phyloP scores from a whole-genome alignment of 495 filamentous ascomycete species.

The Podospora appendiculata region DNA sequence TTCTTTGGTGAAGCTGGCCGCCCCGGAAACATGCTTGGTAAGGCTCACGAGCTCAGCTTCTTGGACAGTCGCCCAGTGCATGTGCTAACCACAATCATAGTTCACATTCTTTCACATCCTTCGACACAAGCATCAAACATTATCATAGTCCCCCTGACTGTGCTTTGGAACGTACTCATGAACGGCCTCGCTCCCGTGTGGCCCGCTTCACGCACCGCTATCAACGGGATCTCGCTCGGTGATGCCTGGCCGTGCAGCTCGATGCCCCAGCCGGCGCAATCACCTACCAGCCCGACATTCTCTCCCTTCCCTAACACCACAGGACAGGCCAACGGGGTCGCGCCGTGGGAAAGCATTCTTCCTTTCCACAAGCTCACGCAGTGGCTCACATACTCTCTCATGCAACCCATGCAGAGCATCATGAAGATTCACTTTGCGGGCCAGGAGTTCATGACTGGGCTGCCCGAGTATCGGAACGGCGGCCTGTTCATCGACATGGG shows the following conservation, averaged over 20 bases:
- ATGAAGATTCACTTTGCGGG: constrained; percentile 72
- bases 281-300: constrained; percentile 31
- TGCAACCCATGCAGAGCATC: constrained; percentile 77
- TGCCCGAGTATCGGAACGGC: constrained; percentile 85
- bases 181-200: constrained; percentile 81
- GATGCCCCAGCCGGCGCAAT: constrained; percentile 64
- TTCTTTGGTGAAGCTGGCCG: constrained; percentile 80
- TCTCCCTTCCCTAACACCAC: constrained; percentile 39
- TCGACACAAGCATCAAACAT: constrained; percentile 79
- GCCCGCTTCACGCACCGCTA: constrained; percentile 79
- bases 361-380: constrained; percentile 92
- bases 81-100: constrained; percentile 34
- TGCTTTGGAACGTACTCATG: constrained; percentile 84
- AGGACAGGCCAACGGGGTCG: constrained; percentile 32
- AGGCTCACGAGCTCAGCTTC: constrained; percentile 4
- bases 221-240: constrained; percentile 82
- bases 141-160: constrained; percentile 83
- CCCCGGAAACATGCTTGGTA: constrained; percentile 94
- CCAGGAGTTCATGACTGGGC: constrained; percentile 67
- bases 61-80: too few relatives aligned
- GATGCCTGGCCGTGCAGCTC: constrained; percentile 90
- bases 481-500: constrained; percentile 79
- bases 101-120: constrained; percentile 87
- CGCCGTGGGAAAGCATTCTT: constrained; percentile 87
- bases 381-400: constrained; percentile 83